Evolutionary conservation across 305 asterid species (phyloP).

Genomic region (Coffea humblotiana): DNA sequence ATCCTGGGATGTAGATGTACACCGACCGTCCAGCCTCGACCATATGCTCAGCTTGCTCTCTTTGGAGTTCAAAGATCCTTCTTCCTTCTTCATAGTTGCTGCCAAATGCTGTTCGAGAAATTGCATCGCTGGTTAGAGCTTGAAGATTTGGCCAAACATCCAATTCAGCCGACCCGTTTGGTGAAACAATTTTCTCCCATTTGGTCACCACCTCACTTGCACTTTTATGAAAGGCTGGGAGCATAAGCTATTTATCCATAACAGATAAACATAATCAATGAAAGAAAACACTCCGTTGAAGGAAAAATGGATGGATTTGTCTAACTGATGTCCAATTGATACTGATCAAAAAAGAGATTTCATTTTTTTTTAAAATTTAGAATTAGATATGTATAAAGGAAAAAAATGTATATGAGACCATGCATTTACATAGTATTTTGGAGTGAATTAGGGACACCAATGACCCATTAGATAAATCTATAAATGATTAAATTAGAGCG

Average conservation of each 20-base stretch:
- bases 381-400: too few relatives aligned
- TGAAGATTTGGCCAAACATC: conserved; percentile 54
- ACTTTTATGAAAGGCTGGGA: conserved; percentile 43
- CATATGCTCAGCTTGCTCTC: conserved; percentile 31
- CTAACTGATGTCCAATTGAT: too few relatives aligned
- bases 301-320: too few relatives aligned
- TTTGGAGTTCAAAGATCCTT: conserved; percentile 49
- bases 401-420: too few relatives aligned
- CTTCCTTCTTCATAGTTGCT: conserved; percentile 53
- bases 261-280: too few relatives aligned
- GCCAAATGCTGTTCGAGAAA: conserved; percentile 54
- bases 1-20: conserved; percentile 45
- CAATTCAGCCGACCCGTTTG: conserved; percentile 30
- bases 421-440: too few relatives aligned
- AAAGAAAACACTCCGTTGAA: too few relatives aligned
- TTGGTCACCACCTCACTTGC: conserved; percentile 41
- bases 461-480: background rate
- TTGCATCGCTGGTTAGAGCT: conserved; percentile 38
- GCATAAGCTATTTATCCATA: conserved; percentile 40
- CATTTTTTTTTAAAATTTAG: too few relatives aligned
- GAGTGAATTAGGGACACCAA: too few relatives aligned
- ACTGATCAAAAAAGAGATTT: too few relatives aligned
- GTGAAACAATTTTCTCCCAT: conserved; percentile 40
- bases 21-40: conserved; percentile 3
- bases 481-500: background rate